phyloP scores from a whole-genome alignment of 1,284 basidiomycete species.

The Trichosporon coremiiforme region DNA sequence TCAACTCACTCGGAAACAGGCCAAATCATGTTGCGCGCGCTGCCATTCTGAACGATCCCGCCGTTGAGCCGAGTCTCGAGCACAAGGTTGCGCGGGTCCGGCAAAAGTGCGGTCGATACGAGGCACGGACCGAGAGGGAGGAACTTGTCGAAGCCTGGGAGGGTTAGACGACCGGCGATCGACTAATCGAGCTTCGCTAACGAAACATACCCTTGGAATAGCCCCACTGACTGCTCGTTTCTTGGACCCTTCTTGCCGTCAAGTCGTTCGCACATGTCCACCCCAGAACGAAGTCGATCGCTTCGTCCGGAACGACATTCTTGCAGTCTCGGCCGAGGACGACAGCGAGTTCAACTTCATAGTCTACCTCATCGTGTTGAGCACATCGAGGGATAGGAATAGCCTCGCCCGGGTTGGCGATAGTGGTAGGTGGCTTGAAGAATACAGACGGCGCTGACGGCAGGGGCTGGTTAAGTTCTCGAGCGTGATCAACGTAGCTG shows the following conservation, averaged over 20 bases:
- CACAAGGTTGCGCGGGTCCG: constrained; percentile 69
- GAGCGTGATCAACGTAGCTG: constrained; percentile 43
- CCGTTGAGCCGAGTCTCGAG: constrained; percentile 73
- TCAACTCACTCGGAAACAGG: constrained; percentile 40
- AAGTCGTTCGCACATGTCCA: constrained; percentile 81
- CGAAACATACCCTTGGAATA: constrained; percentile 71
- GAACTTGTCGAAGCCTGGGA: constrained; percentile 53
- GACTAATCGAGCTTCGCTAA: neutral
- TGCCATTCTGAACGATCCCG: constrained; percentile 69
- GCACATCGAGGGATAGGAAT: constrained; percentile 70
- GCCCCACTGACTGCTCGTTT: constrained; percentile 68
- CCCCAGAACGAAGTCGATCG: constrained; percentile 76
- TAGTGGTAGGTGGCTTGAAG: constrained; percentile 72
- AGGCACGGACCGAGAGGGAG: constrained; percentile 72
- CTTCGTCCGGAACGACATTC: constrained; percentile 72
- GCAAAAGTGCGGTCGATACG: constrained; percentile 66
- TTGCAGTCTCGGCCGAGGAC: constrained; percentile 79
- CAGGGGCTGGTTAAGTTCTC: constrained; percentile 32
- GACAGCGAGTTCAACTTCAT: constrained; percentile 82
- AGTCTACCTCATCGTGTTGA: constrained; percentile 75
- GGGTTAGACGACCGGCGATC: constrained; percentile 60
- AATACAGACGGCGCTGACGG: constrained; percentile 70
- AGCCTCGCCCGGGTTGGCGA: constrained; percentile 70
- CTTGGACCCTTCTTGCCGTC: constrained; percentile 76
- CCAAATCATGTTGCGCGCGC: constrained; percentile 58